Evolutionary conservation across 805 yeast species (phyloP), one percentile per base, ranked within the genome.

Genomic region (Saturnispora mendoncae): DNA sequence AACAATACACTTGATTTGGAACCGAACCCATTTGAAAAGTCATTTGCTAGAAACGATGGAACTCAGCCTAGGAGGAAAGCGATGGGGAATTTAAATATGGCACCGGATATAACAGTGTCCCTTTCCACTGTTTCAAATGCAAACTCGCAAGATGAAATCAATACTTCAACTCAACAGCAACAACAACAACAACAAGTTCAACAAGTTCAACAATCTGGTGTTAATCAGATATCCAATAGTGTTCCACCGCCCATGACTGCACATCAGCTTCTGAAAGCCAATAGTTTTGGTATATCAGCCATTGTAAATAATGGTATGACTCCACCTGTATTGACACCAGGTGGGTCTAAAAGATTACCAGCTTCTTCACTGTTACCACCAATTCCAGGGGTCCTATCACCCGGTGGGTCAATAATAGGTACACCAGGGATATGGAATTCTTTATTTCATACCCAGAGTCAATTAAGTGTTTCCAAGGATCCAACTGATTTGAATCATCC

Each of bases 1-100:
- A 34, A 29, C 9, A 52, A 52, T 46, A 52, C 58, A 2, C 45
- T 61, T 17, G 66, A 60, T 41, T 40, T 87, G 44, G 98, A 92
- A 60, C 95, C 92, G 8, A 90, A 90, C 54, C 97, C 97, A 4
- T 90, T 90, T 57, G 98, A 90, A 61, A 84, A 82, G 60, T 84
- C 95, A 38, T 90, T 90, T 65, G 96, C 60, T 6, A 54, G 51
- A 29, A 48, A 45, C 39, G 45, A 54, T 19, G 51, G 46, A 23
- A 23, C 44, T n/a, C n/a, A n/a, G n/a, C n/a, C n/a, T n/a, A n/a
- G n/a, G n/a, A n/a, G n/a, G n/a, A n/a, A n/a, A n/a, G n/a, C n/a
- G n/a, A n/a, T n/a, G n/a, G n/a, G n/a, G n/a, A n/a, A n/a, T n/a
- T n/a, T n/a, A n/a, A n/a, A 21, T 20, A 15, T 17, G 23, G 24